Percentiles rank a stretch among this genome's conserved stretches.
These are phyloP conservation scores for Claviceps paspali DNA, from an alignment of 2,329 filamentous ascomycete genomes.

Conservation along the genomic window DNA sequence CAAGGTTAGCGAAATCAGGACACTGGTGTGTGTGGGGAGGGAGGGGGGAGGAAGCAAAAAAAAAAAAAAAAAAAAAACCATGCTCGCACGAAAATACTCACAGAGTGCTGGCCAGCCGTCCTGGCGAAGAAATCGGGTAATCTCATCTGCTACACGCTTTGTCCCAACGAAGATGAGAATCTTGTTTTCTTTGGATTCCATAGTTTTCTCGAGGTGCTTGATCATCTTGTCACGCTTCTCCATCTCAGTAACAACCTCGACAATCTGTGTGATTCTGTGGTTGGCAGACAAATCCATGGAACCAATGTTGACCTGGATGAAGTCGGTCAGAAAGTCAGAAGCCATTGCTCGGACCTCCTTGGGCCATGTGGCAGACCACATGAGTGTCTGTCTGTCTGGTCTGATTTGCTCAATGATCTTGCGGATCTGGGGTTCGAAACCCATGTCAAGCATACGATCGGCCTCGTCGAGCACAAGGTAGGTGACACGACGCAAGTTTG, in stretches of 20 bases:
- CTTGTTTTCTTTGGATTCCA: conserved; percentile 94
- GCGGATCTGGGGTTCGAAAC: conserved; percentile 98
- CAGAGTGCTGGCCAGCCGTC: conserved; percentile 95
- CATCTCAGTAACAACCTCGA: conserved; percentile 88
- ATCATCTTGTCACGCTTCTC: conserved; percentile 98
- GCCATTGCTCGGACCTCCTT: conserved; percentile 94
- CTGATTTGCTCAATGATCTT: conserved; percentile 98
- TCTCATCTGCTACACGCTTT: conserved; percentile 95
- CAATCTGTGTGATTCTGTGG: conserved; percentile 93
- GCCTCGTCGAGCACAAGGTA: conserved; percentile 98
- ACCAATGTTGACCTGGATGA: conserved; percentile 97
- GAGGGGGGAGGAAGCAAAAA: conserved; percentile 12
- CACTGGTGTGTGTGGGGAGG: too few relatives aligned
- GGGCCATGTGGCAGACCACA: conserved; percentile 99
- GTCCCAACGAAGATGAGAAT: conserved; percentile 85
- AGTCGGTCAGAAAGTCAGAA: conserved; percentile 80
- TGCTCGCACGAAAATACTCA: conserved; percentile 39
- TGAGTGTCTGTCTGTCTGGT: conserved; percentile 95
- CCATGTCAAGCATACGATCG: conserved; percentile 99
- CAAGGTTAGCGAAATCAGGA: too few relatives aligned
- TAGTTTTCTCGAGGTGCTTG: conserved; percentile 93
- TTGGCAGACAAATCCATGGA: conserved; percentile 94
- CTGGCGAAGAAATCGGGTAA: conserved; percentile 91
- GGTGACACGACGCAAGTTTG: conserved; percentile 92
- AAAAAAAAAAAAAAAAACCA: too few relatives aligned